These are phyloP conservation scores for Fusarium stilboides DNA, from an alignment of 2,329 filamentous ascomycete species.

Conservation along the genomic window DNA sequence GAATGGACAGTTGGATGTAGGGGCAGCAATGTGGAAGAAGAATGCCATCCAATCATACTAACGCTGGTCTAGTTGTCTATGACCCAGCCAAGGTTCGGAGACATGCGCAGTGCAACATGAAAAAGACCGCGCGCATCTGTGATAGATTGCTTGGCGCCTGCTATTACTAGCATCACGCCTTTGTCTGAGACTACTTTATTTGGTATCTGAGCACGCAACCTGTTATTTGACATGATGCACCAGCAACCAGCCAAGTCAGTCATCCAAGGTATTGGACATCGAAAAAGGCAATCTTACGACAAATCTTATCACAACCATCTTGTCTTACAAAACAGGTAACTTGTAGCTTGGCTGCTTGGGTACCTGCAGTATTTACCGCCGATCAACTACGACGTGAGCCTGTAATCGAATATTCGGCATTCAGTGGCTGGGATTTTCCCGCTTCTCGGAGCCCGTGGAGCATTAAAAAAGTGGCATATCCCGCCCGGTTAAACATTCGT, in stretches of 20 bases:
- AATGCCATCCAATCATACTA: conserved; percentile 39
- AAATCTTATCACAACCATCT: conserved; percentile 13
- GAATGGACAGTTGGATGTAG: conserved; percentile 23
- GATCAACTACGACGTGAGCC: conserved; percentile 19
- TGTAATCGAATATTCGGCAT: conserved; percentile 24
- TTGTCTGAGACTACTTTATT: conserved; percentile 23
- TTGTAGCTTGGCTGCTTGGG: conserved; percentile 8
- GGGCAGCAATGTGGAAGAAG: conserved; percentile 9
- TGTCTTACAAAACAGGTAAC: conserved; percentile 13
- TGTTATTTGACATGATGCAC: conserved; percentile 2
- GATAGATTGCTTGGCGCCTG: conserved; percentile 34
- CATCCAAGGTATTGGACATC: conserved; percentile 14
- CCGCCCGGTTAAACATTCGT: conserved; percentile 39
- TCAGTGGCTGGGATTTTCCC: conserved; percentile 40
- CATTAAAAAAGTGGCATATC: conserved; percentile 29
- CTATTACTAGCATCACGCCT: conserved; percentile 37
- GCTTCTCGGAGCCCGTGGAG: conserved; percentile 31
- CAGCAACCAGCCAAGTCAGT: conserved; percentile 8
- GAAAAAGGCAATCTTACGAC: conserved; percentile 5
- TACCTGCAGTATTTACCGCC: conserved; percentile 37
- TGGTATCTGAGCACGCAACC: conserved; percentile 16
- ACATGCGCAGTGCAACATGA: conserved; percentile 44
- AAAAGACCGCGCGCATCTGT: conserved; percentile 36
- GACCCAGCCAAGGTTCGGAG: conserved; percentile 45
- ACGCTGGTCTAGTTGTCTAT: conserved; percentile 35